Percentiles rank a stretch among this genome's conserved stretches.
phyloP scores from a whole-genome alignment of 805 yeast species.

The Suhomyces xylopsoci region DNA sequence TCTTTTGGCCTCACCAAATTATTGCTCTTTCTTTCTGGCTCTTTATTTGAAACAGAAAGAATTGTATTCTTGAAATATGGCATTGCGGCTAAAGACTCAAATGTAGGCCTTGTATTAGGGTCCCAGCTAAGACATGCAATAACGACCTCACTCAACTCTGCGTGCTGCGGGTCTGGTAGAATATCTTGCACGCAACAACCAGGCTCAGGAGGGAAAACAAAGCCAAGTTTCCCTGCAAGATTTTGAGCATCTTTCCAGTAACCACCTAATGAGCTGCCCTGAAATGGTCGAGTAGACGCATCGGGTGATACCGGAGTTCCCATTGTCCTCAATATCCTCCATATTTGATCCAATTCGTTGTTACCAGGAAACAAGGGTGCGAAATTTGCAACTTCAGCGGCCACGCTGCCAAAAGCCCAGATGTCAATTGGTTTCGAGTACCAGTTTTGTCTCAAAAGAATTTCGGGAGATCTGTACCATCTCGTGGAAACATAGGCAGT shows the following conservation, averaged over 20 bases:
- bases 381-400: conserved; percentile 68
- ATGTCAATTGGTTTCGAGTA: conserved; percentile 73
- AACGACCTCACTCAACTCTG: conserved; percentile 41
- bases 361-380: conserved; percentile 82
- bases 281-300: conserved; percentile 26
- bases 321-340: conserved; percentile 60
- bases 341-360: conserved; percentile 74
- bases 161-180: conserved; percentile 43
- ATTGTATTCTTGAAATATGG: conserved; percentile 51
- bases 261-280: conserved; percentile 50
- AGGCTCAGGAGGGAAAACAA: conserved; percentile 51
- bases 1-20: background rate
- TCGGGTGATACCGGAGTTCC: conserved; percentile 62
- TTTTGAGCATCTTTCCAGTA: conserved; percentile 63
- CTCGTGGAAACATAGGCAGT: conserved; percentile 81
- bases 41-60: conserved; percentile 12
- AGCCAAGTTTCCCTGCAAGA: conserved; percentile 53
- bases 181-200: conserved; percentile 49
- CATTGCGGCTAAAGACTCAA: conserved; percentile 45
- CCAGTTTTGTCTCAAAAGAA: conserved; percentile 57
- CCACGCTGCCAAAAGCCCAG: conserved; percentile 85
- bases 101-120: conserved; percentile 62
- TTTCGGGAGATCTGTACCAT: conserved; percentile 86
- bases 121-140: conserved; percentile 69
- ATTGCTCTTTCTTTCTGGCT: conserved; percentile 12